Percentiles rank a stretch among this genome's conserved stretches.
Evolutionary conservation across 2,329 filamentous ascomycete genomes (phyloP).

Genomic region (Aspergillus amoenus): DNA sequence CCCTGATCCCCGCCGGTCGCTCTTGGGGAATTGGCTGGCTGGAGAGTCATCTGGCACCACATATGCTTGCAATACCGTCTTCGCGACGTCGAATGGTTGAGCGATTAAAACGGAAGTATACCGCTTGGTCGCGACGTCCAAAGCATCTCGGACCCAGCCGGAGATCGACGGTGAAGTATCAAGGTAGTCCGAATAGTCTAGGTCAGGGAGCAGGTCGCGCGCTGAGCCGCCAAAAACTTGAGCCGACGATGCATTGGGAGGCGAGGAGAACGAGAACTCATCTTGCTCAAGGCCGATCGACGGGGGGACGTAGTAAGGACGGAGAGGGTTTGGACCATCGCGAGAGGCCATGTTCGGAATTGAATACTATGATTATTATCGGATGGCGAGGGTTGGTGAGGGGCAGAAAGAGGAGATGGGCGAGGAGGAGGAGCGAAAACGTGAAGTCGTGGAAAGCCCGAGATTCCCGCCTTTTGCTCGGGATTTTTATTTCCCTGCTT

Average conservation of each 20-base stretch:
- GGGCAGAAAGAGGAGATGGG: background rate
- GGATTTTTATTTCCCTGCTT: constrained; percentile 18
- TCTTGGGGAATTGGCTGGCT: constrained; percentile 29
- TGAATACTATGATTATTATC: constrained; percentile 3
- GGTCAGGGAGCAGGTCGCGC: constrained; percentile 81
- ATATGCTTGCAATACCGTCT: constrained; percentile 82
- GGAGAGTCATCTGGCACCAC: constrained; percentile 43
- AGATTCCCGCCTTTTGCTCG: constrained; percentile 23
- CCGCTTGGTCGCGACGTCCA: constrained; percentile 87
- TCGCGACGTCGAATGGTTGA: constrained; percentile 96
- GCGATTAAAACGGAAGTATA: constrained; percentile 86
- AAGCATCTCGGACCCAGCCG: constrained; percentile 70
- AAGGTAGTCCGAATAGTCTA: constrained; percentile 89
- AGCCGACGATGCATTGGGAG: constrained; percentile 43
- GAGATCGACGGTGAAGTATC: constrained; percentile 73
- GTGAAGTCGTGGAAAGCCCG: constrained; percentile 16
- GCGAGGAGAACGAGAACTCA: constrained; percentile 33
- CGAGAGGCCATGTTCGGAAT: constrained; percentile 43
- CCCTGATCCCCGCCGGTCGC: constrained; percentile 29
- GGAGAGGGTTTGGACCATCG: constrained; percentile 58
- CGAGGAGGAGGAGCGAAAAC: constrained; percentile 3
- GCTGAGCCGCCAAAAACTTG: constrained; percentile 62
- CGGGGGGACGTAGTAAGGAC: constrained; percentile 64
- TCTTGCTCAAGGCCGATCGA: constrained; percentile 60
- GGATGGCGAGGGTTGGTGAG: constrained; percentile 1